These are phyloP conservation scores for Digitaria exilis DNA, from an alignment of 202 grass and related monocot species.

Conservation along the genomic window DNA sequence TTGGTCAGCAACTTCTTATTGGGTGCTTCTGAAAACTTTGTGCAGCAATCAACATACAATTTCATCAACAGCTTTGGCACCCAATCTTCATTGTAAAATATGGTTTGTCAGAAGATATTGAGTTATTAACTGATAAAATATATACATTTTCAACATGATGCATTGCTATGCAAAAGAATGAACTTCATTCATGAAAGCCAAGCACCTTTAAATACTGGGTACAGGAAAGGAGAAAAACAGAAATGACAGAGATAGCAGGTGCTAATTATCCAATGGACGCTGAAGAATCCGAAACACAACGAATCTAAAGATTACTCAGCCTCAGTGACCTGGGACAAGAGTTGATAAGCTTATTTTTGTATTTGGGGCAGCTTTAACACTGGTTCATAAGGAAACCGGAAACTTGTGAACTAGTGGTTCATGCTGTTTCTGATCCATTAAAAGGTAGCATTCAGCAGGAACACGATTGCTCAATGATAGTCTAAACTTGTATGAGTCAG, in stretches of 20 bases:
- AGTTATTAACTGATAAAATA: slow-evolving; percentile 2
- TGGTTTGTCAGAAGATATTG: slow-evolving; percentile 39
- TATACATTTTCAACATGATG: slow-evolving; percentile 9
- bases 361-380: neutral
- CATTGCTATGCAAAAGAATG: slow-evolving; percentile 29
- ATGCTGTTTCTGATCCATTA: neutral
- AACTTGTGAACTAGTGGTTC: neutral
- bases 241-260: neutral
- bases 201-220: neutral
- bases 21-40: slow-evolving; percentile 73
- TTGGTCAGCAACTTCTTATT: slow-evolving; percentile 76
- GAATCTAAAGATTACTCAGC: neutral
- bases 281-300: slow-evolving; percentile 11
- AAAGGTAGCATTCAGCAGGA: slow-evolving; percentile 2
- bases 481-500: neutral
- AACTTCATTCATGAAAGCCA: slow-evolving; percentile 17
- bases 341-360: neutral
- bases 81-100: slow-evolving; percentile 63
- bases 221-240: neutral
- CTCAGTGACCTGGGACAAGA: neutral
- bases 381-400: slow-evolving; percentile 1
- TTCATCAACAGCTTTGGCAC: slow-evolving; percentile 93
- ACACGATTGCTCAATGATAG: neutral
- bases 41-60: slow-evolving; percentile 85
- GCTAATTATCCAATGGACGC: neutral